These are phyloP conservation scores for Nakazawaea ernobii DNA, from an alignment of 805 yeast genomes.

Conservation along the genomic window DNA sequence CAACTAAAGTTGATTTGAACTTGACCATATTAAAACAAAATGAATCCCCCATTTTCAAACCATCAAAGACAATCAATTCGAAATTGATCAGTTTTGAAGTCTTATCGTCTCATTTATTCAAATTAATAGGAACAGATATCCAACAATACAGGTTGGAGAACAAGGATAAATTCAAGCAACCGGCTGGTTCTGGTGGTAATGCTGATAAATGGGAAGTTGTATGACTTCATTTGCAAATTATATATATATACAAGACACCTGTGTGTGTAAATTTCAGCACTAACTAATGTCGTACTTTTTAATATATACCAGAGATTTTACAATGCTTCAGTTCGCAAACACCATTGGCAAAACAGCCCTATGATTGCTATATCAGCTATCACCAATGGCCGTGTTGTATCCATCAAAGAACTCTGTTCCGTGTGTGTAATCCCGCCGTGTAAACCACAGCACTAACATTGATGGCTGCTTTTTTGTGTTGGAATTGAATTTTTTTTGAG, in stretches of 20 bases:
- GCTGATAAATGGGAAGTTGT: conserved; percentile 22
- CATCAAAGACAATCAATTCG: background rate
- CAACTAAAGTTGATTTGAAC: conserved; percentile 11
- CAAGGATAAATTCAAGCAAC: background rate
- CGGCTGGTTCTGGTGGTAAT: background rate
- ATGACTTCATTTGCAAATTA: too few species aligned
- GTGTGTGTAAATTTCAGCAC: conserved; percentile 9
- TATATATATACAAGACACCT: too few species aligned
- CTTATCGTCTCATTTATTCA: background rate
- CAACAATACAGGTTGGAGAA: conserved; percentile 6
- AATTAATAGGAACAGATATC: background rate
- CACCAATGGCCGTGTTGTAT: too few species aligned
- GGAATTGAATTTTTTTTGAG: background rate
- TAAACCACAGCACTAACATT: background rate
- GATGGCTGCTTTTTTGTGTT: background rate
- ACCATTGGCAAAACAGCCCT: too few species aligned
- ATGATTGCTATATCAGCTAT: too few species aligned
- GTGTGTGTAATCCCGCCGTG: background rate
- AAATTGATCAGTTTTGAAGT: background rate
- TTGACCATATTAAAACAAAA: background rate
- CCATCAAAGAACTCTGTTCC: too few species aligned
- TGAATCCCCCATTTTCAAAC: background rate
- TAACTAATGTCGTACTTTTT: background rate
- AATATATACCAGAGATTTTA: too few species aligned
- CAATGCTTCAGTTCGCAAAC: too few species aligned